Evolutionary conservation across 495 filamentous ascomycete genomes (phyloP), one percentile per base, ranked within the genome.

Genomic region (Elasticomyces elasticus): DNA sequence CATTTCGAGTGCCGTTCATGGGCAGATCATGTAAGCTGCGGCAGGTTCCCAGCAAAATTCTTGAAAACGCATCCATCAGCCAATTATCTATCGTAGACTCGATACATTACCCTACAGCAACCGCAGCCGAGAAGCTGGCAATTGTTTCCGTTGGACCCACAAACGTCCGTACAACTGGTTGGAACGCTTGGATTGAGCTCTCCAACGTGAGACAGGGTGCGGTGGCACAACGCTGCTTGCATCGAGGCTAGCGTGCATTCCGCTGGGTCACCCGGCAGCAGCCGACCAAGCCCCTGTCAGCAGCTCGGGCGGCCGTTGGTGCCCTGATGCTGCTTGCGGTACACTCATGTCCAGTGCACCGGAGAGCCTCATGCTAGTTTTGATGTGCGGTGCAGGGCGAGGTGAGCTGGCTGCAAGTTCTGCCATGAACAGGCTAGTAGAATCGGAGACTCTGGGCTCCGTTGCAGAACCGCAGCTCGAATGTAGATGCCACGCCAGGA

Each of bases 141-240:
- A 26, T 42, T 44, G 49, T 49, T 38, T 49, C 30, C 52, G 52
- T 49, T 40, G 52, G 10, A 44, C 12, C 46, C 44, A 43, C 28
- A 30, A 40, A 30, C 15, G 10, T 25, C 23, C 25, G 45, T 40
- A 13, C 37, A 25, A 56, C 37, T n/a, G 30, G 51, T 56, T 56
- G 46, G 54, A 56, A 50, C 40, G n/a, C 15, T 10, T 13, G 37
- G n/a, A n/a, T n/a, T n/a, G n/a, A n/a, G n/a, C n/a, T n/a, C n/a
- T n/a, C n/a, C n/a, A n/a, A n/a, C n/a, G n/a, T 55, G 51, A 59
- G 56, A 59, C 56, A 38, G 13, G 13, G 54, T 59, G 49, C 28
- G 42, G 56, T 59, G 23, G 49, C 41, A 59, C 56, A 54, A 47
- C 49, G 56, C 51, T 49, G 20, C 6, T n/a, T 42, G 50, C 50